Percentiles rank a stretch among this genome's conserved stretches.
Conservation (phyloP, 2,329 filamentous ascomycete genomes). For the Phialophora tarda region DNA sequence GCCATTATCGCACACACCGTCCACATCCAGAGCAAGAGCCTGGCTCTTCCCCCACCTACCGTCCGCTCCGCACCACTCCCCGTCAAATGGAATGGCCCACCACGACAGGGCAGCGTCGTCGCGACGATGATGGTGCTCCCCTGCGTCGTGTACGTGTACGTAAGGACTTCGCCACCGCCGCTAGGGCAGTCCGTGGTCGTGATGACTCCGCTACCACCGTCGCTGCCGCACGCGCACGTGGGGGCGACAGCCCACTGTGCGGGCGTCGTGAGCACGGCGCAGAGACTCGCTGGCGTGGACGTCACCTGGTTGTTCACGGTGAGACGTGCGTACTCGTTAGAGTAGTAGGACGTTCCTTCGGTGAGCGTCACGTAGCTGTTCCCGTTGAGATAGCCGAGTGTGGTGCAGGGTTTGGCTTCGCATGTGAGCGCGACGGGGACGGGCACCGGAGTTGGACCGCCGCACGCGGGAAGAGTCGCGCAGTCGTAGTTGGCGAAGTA, state of each 20-base stretch:
- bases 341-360: constrained; percentile 14
- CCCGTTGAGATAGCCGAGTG: neutral
- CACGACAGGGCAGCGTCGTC: constrained; percentile 11
- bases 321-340: constrained; percentile 7
- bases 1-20: constrained; percentile 1
- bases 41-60: neutral
- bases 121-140: constrained; percentile 14
- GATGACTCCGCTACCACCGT: neutral
- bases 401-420: constrained; percentile 17
- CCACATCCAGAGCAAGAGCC: neutral
- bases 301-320: constrained; percentile 13
- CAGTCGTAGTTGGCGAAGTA: constrained; percentile 5
- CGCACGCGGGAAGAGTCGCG: constrained; percentile 4
- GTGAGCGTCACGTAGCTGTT: constrained; percentile 15
- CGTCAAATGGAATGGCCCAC: constrained; percentile 14
- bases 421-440: neutral
- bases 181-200: neutral
- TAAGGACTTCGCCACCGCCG: constrained; percentile 11
- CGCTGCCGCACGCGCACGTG: constrained; percentile 6
- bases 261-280: constrained; percentile 7
- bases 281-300: constrained; percentile 13
- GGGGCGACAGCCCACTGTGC: constrained; percentile 5
- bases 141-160: constrained; percentile 20
- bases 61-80: constrained; percentile 6
- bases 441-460: neutral